phyloP scores from a whole-genome alignment of 176 grass and related monocot species.

The Oryza coarctata region DNA sequence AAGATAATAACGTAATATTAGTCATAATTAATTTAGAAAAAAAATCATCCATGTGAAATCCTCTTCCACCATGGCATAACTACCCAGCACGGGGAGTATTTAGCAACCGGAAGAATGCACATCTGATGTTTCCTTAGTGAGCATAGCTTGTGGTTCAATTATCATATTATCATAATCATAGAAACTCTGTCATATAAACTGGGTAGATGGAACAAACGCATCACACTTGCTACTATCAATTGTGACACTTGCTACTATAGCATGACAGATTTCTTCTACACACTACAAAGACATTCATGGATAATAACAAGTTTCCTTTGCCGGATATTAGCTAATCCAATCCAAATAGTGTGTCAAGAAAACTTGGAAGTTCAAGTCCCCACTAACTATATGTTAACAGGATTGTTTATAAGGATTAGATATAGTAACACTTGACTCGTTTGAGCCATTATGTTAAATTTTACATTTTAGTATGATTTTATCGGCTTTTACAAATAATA shows the following conservation, averaged over 20 bases:
- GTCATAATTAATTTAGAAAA: neutral
- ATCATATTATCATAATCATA: neutral
- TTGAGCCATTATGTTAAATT: neutral
- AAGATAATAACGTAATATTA: neutral
- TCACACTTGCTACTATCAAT: constrained; percentile 4
- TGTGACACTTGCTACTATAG: neutral
- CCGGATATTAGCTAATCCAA: neutral
- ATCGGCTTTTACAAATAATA: neutral
- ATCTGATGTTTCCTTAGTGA: neutral
- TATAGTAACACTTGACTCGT: neutral
- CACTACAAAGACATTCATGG: neutral
- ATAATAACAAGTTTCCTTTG: neutral
- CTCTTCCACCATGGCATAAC: neutral
- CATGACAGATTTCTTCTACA: neutral
- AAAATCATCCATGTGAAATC: no score
- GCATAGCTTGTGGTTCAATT: neutral
- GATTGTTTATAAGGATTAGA: no score
- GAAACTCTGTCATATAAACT: neutral
- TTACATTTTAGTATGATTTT: neutral
- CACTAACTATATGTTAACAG: neutral
- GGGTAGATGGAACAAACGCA: neutral
- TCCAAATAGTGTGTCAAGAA: neutral
- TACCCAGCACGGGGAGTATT: neutral
- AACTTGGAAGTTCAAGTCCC: neutral
- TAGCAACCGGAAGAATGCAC: neutral